Evolutionary conservation across 2,329 filamentous ascomycete genomes (phyloP).

Genomic region (Plenodomus tracheiphilus): DNA sequence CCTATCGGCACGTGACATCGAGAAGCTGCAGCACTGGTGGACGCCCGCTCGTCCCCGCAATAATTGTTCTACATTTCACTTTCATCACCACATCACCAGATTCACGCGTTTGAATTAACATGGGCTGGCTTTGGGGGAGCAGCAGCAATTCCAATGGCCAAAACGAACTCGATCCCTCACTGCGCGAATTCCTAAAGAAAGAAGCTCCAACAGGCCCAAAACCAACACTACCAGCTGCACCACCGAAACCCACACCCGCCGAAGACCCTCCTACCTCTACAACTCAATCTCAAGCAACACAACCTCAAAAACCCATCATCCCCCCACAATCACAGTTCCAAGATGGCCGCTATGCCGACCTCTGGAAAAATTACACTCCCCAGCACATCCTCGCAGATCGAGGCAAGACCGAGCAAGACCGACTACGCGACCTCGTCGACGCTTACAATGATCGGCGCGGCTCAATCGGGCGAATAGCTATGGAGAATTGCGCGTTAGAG

Average conservation of each 20-base stretch:
- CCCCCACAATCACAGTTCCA: conserved; percentile 63
- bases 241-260: conserved; percentile 27
- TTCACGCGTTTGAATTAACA: conserved; percentile 29
- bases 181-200: conserved; percentile 82
- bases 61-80: conserved; percentile 4
- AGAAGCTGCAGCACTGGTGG: conserved; percentile 9
- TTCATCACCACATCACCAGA: too few species aligned
- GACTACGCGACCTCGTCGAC: conserved; percentile 77
- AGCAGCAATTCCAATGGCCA: conserved; percentile 51
- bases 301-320: conserved; percentile 42
- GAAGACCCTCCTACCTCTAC: conserved; percentile 16
- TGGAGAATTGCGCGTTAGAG: conserved; percentile 92
- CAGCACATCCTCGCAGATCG: conserved; percentile 69
- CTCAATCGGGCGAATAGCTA: conserved; percentile 75
- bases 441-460: conserved; percentile 81
- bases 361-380: conserved; percentile 91
- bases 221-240: conserved; percentile 31
- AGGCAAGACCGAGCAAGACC: conserved; percentile 75
- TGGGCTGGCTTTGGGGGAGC: conserved; percentile 67
- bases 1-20: conserved; percentile 10
- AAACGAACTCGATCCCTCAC: conserved; percentile 77
- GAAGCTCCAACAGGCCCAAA: conserved; percentile 75
- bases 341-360: conserved; percentile 76
- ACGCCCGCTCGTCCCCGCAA: conserved; percentile 18
- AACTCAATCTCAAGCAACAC: conserved; percentile 6